Evolutionary conservation across 441 rosid species (phyloP).

Genomic region (Bruguiera hainesii): DNA sequence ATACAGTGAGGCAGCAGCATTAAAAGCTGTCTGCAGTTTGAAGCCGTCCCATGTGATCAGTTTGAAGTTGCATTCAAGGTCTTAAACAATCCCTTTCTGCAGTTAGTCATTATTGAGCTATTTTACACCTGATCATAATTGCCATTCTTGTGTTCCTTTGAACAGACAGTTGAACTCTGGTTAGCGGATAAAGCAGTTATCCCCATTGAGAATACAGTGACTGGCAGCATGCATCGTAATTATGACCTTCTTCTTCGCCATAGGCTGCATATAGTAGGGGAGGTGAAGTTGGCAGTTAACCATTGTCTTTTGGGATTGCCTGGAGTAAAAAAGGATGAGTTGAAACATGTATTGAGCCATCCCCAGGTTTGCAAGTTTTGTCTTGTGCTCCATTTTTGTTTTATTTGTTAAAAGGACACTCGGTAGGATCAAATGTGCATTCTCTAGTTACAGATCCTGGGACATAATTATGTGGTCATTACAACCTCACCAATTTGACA

Average conservation of each 20-base stretch:
- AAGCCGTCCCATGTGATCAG: conserved; percentile 86
- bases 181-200: conserved; percentile 87
- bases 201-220: conserved; percentile 89
- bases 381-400: conserved; percentile 25
- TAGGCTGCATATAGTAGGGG: conserved; percentile 92
- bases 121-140: background rate
- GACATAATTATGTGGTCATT: background rate
- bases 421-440: background rate
- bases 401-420: conserved; percentile 9
- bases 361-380: conserved; percentile 59
- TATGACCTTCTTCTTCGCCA: conserved; percentile 95
- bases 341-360: conserved; percentile 79
- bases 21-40: conserved; percentile 76
- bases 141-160: conserved; percentile 19
- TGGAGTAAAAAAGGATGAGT: conserved; percentile 63
- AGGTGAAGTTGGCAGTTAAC: conserved; percentile 73
- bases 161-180: conserved; percentile 94
- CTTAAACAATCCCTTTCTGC: conserved; percentile 25
- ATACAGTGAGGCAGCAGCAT: conserved; percentile 89
- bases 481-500: too few relatives aligned
- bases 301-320: conserved; percentile 86
- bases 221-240: conserved; percentile 92
- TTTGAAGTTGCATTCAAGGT: conserved; percentile 91
- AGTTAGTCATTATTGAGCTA: background rate
- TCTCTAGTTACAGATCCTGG: too few relatives aligned